Evolutionary conservation across 2,329 filamentous ascomycete genomes (phyloP).

Genomic region (Plenodomus lindquistii): DNA sequence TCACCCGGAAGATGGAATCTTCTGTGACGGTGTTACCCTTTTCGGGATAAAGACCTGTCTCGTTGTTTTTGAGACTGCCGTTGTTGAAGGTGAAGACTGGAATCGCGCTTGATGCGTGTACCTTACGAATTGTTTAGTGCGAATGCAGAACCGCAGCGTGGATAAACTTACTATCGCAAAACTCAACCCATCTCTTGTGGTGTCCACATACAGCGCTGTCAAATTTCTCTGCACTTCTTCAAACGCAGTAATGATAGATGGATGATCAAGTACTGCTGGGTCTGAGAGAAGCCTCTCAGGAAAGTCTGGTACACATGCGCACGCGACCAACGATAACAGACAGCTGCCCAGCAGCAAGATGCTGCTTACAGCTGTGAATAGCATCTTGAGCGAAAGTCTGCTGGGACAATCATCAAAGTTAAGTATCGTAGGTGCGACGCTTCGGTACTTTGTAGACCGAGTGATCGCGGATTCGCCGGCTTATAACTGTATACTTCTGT

Average conservation of each 20-base stretch:
- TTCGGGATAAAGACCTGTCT: constrained; percentile 12
- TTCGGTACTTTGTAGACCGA: too few relatives aligned
- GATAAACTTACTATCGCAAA: constrained; percentile 31
- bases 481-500: too few relatives aligned
- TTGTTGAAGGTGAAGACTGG: constrained; percentile 32
- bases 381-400: too few relatives aligned
- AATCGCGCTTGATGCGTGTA: constrained; percentile 27
- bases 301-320: constrained; percentile 32
- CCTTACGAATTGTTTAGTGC: constrained; percentile 10
- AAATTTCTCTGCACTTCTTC: constrained; percentile 22
- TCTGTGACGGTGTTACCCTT: constrained; percentile 22
- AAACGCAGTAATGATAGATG: constrained; percentile 28
- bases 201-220: constrained; percentile 19
- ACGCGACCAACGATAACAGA: constrained; percentile 3
- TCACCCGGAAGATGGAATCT: constrained; percentile 37
- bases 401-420: too few relatives aligned
- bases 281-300: constrained; percentile 24
- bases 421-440: too few relatives aligned
- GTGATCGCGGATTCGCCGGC: too few relatives aligned
- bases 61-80: constrained; percentile 36
- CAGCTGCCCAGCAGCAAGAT: constrained; percentile 2
- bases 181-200: constrained; percentile 34
- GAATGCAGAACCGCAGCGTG: neutral
- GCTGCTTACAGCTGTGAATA: neutral
- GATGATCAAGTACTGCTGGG: constrained; percentile 21